Base-by-base conservation (phyloP, 768 basidiomycete genomes). In the Cystobasidium ongulense region DNA sequence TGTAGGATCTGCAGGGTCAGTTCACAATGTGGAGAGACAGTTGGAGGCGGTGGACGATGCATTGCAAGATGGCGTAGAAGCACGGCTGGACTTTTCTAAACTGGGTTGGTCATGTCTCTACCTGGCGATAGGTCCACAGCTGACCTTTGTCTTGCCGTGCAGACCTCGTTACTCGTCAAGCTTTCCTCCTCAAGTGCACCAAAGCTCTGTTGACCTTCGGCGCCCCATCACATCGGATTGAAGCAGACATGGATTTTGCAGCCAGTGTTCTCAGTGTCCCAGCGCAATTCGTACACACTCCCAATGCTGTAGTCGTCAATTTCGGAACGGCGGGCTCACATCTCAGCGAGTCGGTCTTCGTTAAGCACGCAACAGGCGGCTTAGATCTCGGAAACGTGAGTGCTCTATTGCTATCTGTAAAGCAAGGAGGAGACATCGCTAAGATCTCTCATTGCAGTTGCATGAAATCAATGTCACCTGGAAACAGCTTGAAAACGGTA, bases 211-310 rank as follows among this genome's bases (percentile, higher is more conserved):
- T 96, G 89, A 87, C 87, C 17, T 93, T 90, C 78, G 91, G 92
- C 7, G 90, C 92, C 15, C 92, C 92, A 0, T 91, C 90, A 21
- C 93, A 96, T 82, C 87, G 93, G 43, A 90, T 96, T 73, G 92
- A 94, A 81, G 89, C 91, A 1, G 92, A 95, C 79, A 86, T 96
- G 38, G 84, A 88, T 33, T 89, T 91, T 18, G 90, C 90, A 13
- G 90, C 92, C 0, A 85, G 87, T 21, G 90, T 92, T 67, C 87
- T 96, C 13, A 91, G 92, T 78, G 86, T 95, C 67, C 87, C 90
- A 80, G 90, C 90, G 63, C 90, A 93, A 79, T 93, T 92, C 79
- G 89, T 95, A 46, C 89, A 93, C 81, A 83, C 91, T 17, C 90
- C 73, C 21, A 52, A 23, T 46, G 29, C 54, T 8, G 21, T 74